Evolutionary conservation across 2,329 filamentous ascomycete genomes (phyloP).

Genomic region (Chrysoporthe austroafricana): DNA sequence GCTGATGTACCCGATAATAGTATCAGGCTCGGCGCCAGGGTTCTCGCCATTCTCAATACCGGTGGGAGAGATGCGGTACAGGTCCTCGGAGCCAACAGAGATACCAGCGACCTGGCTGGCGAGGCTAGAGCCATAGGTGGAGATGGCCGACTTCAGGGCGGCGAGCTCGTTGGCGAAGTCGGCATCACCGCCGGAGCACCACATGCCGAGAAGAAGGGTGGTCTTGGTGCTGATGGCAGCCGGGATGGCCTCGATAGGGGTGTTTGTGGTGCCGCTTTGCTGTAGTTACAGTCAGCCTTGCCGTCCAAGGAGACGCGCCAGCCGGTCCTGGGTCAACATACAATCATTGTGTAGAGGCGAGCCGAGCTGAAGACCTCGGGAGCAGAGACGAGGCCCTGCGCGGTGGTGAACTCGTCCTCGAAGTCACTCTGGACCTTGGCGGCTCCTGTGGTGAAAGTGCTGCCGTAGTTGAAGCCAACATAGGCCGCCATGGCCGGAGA

Average conservation of each 20-base stretch:
- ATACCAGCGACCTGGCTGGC: constrained; percentile 75
- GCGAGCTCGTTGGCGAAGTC: constrained; percentile 73
- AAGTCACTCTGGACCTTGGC: constrained; percentile 68
- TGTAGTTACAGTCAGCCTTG: constrained; percentile 19
- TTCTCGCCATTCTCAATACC: constrained; percentile 67
- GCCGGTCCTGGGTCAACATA: constrained; percentile 18
- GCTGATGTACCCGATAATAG: constrained; percentile 70
- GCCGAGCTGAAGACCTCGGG: constrained; percentile 67
- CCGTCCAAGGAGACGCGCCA: background rate
- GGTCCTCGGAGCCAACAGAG: constrained; percentile 84
- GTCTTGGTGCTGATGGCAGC: constrained; percentile 84
- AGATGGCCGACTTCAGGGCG: constrained; percentile 72
- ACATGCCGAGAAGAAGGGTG: constrained; percentile 78
- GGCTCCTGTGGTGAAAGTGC: constrained; percentile 62
- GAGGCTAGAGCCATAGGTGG: constrained; percentile 69
- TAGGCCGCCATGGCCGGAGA: constrained; percentile 38
- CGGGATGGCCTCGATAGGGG: constrained; percentile 73
- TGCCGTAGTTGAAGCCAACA: constrained; percentile 77
- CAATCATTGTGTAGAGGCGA: constrained; percentile 73
- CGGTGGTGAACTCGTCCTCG: constrained; percentile 70
- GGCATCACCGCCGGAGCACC: constrained; percentile 70
- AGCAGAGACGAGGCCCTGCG: constrained; percentile 66
- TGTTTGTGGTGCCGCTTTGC: constrained; percentile 68
- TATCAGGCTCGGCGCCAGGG: constrained; percentile 64
- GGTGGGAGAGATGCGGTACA: constrained; percentile 76